Conservation (phyloP, 148 eudicot species). For the Beta vulgaris region DNA sequence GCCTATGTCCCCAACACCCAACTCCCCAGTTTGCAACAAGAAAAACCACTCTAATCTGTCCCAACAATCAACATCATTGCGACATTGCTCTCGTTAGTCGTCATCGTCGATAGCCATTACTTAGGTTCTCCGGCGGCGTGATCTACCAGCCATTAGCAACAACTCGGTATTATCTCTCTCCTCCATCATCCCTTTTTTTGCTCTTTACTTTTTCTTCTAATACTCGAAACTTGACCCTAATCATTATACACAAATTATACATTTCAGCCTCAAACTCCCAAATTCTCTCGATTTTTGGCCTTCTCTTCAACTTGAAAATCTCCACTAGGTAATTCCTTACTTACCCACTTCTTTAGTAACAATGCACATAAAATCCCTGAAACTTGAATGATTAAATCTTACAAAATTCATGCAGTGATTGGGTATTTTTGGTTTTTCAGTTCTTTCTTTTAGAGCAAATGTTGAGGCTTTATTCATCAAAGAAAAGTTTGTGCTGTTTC, state of each 20-base stretch:
- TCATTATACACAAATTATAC: neutral
- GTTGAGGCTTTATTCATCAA: slow-evolving; percentile 42
- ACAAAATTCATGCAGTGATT: neutral
- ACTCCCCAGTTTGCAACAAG: no score
- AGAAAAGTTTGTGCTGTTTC: slow-evolving; percentile 13
- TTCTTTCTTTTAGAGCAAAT: slow-evolving; percentile 23
- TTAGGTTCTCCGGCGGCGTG: neutral
- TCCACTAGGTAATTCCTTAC: slow-evolving; percentile 24
- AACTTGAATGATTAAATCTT: neutral
- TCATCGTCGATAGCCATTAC: no score
- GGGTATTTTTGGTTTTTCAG: neutral
- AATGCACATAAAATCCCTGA: neutral
- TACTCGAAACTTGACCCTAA: neutral
- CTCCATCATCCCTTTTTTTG: neutral
- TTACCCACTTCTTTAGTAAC: neutral
- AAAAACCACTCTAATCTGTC: no score
- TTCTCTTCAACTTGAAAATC: slow-evolving; percentile 1
- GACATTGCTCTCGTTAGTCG: no score
- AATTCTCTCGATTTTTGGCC: neutral
- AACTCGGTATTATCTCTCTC: neutral
- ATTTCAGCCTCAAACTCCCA: neutral
- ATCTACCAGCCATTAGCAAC: neutral
- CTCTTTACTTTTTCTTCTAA: neutral
- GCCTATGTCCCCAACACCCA: no score
- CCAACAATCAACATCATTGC: no score